Evolutionary conservation across 805 yeast species (phyloP).

Genomic region (Candida silvicultrix): DNA sequence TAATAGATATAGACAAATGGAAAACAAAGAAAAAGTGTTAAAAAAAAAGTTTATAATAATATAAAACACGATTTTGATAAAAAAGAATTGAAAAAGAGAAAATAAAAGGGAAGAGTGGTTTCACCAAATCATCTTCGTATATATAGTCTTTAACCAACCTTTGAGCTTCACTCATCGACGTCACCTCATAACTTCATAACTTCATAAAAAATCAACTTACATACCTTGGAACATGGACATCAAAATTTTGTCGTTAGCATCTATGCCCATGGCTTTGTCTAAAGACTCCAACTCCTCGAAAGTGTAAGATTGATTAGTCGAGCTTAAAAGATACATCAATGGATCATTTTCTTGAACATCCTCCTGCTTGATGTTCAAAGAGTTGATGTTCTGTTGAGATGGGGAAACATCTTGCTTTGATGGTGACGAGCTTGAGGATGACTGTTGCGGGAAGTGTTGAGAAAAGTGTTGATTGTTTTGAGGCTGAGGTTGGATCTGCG

Average conservation of each 20-base stretch:
- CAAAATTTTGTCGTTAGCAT: conserved; percentile 18
- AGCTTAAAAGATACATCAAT: conserved; percentile 14
- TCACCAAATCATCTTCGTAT: too few relatives aligned
- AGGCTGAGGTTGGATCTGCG: neutral
- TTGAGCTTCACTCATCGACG: too few relatives aligned
- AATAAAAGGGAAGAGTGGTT: too few relatives aligned
- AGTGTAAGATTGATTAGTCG: conserved; percentile 13
- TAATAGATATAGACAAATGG: neutral
- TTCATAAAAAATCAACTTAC: conserved; percentile 1
- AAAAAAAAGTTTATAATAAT: too few relatives aligned
- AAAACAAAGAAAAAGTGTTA: neutral
- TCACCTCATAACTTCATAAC: neutral
- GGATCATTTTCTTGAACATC: conserved; percentile 12
- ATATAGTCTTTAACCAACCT: too few relatives aligned
- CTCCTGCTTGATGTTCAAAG: neutral
- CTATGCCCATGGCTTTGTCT: conserved; percentile 24
- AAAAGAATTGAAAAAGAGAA: too few relatives aligned
- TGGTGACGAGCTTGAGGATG: neutral
- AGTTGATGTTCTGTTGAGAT: neutral
- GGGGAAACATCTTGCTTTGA: neutral
- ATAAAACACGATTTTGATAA: too few relatives aligned
- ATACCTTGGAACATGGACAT: conserved; percentile 20
- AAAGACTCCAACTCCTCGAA: conserved; percentile 20
- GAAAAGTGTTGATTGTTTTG: neutral
- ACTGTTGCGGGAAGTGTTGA: neutral